These are phyloP conservation scores for Lactarius sanguifluus DNA, from an alignment of 768 basidiomycete genomes.

Conservation along the genomic window DNA sequence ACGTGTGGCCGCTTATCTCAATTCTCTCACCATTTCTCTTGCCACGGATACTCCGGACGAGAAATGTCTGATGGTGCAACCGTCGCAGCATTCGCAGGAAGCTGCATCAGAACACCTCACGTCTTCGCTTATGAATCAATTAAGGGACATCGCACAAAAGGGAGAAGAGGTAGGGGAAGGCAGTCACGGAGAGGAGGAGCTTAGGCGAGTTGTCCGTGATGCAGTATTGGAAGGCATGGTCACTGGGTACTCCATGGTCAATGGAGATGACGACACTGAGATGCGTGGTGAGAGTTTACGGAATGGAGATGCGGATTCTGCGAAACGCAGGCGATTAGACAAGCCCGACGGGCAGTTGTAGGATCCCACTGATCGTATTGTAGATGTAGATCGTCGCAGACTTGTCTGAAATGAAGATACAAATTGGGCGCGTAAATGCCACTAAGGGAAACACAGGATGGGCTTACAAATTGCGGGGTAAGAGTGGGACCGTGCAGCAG, in stretches of 20 bases:
- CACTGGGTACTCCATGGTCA: conserved; percentile 57
- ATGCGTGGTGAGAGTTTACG: neutral
- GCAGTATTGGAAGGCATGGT: conserved; percentile 67
- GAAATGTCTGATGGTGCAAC: conserved; percentile 32
- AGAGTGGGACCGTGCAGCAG: neutral
- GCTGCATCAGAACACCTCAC: conserved; percentile 69
- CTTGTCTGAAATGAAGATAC: neutral
- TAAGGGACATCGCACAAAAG: conserved; percentile 65
- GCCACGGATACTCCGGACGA: conserved; percentile 30
- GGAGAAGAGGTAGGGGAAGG: conserved; percentile 57
- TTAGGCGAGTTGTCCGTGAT: conserved; percentile 58
- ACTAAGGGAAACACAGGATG: neutral
- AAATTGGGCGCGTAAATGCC: neutral
- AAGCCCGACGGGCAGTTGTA: conserved; percentile 8
- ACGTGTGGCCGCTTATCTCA: conserved; percentile 61
- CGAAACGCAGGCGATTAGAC: conserved; percentile 26
- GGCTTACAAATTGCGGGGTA: conserved; percentile 16
- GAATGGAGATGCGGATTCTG: conserved; percentile 1
- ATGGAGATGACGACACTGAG: conserved; percentile 27
- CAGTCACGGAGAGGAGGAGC: conserved; percentile 54
- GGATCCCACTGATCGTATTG: neutral
- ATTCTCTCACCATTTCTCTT: conserved; percentile 37
- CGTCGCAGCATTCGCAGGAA: conserved; percentile 70
- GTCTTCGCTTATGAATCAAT: conserved; percentile 59
- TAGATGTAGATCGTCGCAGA: neutral